phyloP scores from a whole-genome alignment of 2,329 filamentous ascomycete genomes.

The Arachnopeziza araneosa region DNA sequence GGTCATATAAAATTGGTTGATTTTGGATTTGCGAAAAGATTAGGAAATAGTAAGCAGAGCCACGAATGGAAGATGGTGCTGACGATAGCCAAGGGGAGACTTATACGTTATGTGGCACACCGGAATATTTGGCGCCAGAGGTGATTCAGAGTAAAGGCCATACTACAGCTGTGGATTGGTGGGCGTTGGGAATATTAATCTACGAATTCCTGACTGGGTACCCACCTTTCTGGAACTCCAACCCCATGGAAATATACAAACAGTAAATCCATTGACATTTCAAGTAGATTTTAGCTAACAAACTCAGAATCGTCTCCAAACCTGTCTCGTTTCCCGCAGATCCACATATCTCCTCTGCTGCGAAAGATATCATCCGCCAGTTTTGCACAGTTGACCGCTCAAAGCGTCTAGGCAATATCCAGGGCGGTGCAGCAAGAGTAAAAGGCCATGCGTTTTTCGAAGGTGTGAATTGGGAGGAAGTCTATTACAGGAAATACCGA shows the following conservation, averaged over 20 bases:
- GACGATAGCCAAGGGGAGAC: conserved; percentile 51
- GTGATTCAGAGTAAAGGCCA: conserved; percentile 79
- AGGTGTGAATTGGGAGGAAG: conserved; percentile 66
- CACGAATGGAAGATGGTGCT: background rate
- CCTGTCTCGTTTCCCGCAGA: conserved; percentile 66
- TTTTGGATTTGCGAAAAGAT: conserved; percentile 78
- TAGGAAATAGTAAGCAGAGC: conserved; percentile 49
- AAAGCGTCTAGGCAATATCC: conserved; percentile 71
- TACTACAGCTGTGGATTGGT: conserved; percentile 77
- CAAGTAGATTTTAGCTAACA: background rate
- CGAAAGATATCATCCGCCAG: conserved; percentile 68
- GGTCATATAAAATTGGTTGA: conserved; percentile 80
- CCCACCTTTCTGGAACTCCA: conserved; percentile 82
- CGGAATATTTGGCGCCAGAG: conserved; percentile 78
- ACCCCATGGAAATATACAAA: conserved; percentile 82
- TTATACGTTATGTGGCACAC: conserved; percentile 78
- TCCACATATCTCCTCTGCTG: conserved; percentile 58
- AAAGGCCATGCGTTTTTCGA: conserved; percentile 73
- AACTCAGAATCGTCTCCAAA: conserved; percentile 66
- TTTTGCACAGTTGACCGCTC: conserved; percentile 77
- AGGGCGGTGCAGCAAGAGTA: conserved; percentile 64
- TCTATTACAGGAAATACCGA: conserved; percentile 56
- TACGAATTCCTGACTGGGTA: conserved; percentile 83
- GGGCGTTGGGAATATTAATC: conserved; percentile 77
- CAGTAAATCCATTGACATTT: conserved; percentile 42